Evolutionary conservation across 352 stramenopile species (phyloP).

Genomic region (Phytophthora sp.): DNA sequence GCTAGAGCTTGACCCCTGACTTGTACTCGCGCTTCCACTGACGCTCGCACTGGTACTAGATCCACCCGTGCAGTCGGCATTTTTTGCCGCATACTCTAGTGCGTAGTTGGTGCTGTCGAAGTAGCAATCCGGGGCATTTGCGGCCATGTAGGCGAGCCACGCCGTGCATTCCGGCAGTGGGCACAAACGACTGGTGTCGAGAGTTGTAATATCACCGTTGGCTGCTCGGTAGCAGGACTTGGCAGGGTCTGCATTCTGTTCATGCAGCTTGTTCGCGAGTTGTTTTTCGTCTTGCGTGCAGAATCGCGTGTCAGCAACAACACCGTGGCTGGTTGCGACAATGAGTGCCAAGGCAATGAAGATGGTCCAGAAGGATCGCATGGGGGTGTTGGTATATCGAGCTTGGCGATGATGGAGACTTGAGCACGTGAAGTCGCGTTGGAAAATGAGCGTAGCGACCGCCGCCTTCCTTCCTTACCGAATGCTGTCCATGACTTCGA

Average conservation of each 20-base stretch:
- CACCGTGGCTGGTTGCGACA: conserved; percentile 10
- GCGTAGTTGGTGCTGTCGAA: conserved; percentile 75
- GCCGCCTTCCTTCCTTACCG: too few relatives aligned
- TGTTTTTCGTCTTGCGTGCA: conserved; percentile 61
- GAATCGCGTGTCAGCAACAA: conserved; percentile 39
- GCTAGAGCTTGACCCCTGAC: conserved; percentile 7
- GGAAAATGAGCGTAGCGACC: conserved; percentile 25
- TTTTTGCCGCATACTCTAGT: conserved; percentile 48
- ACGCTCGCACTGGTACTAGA: conserved; percentile 4
- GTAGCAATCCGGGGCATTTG: conserved; percentile 59
- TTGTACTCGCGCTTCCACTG: conserved; percentile 4
- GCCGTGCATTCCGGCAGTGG: conserved; percentile 49
- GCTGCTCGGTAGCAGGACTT: conserved; percentile 61
- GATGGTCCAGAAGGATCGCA: conserved; percentile 16
- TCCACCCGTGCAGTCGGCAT: conserved; percentile 44
- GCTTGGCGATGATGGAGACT: background rate
- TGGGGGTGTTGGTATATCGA: conserved; percentile 3
- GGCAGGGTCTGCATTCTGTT: conserved; percentile 61
- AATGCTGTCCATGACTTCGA: background rate
- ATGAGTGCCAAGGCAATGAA: conserved; percentile 25
- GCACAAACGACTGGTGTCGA: conserved; percentile 62
- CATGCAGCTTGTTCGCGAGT: conserved; percentile 58
- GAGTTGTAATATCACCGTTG: conserved; percentile 52
- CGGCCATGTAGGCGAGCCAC: conserved; percentile 67
- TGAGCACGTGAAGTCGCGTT: conserved; percentile 7